Percentiles rank a stretch among this genome's conserved stretches.
phyloP scores from a whole-genome alignment of 1,284 basidiomycete species.

The Laetiporus sulphureus region DNA sequence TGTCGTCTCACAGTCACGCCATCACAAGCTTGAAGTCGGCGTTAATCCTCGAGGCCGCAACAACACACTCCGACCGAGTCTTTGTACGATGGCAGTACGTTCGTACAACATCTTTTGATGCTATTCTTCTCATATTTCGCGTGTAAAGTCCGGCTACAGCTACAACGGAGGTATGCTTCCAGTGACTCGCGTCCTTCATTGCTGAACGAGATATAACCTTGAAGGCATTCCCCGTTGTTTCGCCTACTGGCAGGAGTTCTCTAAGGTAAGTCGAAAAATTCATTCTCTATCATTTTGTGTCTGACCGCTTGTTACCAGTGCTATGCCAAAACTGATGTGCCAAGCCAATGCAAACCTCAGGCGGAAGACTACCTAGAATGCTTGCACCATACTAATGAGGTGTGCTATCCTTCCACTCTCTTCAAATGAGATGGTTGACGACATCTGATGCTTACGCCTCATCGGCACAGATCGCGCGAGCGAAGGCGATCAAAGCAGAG shows the following conservation, averaged over 20 bases:
- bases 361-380: conserved; percentile 93
- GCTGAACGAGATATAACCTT: conserved; percentile 9
- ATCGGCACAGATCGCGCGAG: conserved; percentile 56
- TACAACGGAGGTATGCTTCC: conserved; percentile 51
- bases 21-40: conserved; percentile 1
- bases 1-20: background rate
- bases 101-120: background rate
- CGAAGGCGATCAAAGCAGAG: conserved; percentile 67
- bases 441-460: background rate
- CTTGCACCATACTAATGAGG: conserved; percentile 89
- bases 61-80: too few species aligned
- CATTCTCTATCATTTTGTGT: too few species aligned
- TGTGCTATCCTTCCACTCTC: conserved; percentile 27
- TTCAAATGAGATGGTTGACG: background rate
- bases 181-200: conserved; percentile 2
- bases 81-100: conserved; percentile 32
- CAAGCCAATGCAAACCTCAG: conserved; percentile 65
- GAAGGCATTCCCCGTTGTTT: conserved; percentile 87
- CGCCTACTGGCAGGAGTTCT: conserved; percentile 89
- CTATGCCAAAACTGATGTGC: conserved; percentile 79
- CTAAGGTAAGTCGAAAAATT: conserved; percentile 66
- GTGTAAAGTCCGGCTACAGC: conserved; percentile 49
- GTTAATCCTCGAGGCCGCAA: too few species aligned
- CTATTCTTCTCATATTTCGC: background rate
- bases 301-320: too few species aligned